These are phyloP conservation scores for Melastoma candidum DNA, from an alignment of 441 rosid genomes.

Conservation along the genomic window DNA sequence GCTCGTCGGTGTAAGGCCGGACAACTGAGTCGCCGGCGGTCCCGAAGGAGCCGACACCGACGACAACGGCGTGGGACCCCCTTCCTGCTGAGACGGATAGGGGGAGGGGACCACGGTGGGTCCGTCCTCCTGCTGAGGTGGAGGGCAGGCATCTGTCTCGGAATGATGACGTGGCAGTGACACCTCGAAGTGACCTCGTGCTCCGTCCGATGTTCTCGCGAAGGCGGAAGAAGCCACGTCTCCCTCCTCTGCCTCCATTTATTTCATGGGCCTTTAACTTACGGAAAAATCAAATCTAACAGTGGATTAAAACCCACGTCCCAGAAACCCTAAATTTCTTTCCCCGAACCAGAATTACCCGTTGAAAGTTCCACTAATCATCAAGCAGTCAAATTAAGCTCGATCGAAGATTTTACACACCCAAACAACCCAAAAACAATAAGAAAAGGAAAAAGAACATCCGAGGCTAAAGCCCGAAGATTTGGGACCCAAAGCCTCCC, in stretches of 20 bases:
- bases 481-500: neutral
- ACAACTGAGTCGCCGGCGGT: neutral
- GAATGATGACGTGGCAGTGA: conserved; percentile 37
- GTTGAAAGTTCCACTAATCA: conserved; percentile 12
- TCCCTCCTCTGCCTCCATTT: conserved; percentile 60
- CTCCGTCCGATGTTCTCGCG: conserved; percentile 41
- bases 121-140: too few species aligned
- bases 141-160: too few species aligned
- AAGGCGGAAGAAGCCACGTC: conserved; percentile 29
- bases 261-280: conserved; percentile 12
- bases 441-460: neutral
- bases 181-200: conserved; percentile 33
- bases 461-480: neutral
- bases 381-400: conserved; percentile 9
- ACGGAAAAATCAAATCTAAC: conserved; percentile 4
- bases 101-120: too few species aligned
- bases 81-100: conserved; percentile 29
- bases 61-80: conserved; percentile 18
- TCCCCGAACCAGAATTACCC: conserved; percentile 8
- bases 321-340: conserved; percentile 20
- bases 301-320: conserved; percentile 16
- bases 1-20: conserved; percentile 23
- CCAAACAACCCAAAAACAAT: neutral
- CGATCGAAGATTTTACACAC: conserved; percentile 6
- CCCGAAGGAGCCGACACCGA: conserved; percentile 7